Base-by-base conservation (phyloP, 2,329 filamentous ascomycete species). In the Parasarocladium wereldwijsianum region DNA sequence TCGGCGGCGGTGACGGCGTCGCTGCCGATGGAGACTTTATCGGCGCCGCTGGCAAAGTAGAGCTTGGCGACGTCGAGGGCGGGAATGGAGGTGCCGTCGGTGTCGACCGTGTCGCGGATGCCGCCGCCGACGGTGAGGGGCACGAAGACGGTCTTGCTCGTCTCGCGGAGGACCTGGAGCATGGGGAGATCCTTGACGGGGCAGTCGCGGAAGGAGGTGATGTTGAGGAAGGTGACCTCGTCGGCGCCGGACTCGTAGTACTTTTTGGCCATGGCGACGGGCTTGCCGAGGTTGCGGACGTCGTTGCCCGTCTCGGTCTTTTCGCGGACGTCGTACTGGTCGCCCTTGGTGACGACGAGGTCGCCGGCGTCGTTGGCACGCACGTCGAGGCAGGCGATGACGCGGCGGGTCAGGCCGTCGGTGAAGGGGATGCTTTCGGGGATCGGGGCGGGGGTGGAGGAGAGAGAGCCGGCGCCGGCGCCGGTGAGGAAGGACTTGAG, bases 241-340 rank as follows among this genome's bases (percentile, higher is more conserved):
- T 98, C 90, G 9, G 90, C 86, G 35, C 90, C 90, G 57, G 93
- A 84, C 47, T 92, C 78, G 62, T 96, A 98, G 63, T 98, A 98
- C 45, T 72, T 75, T 54, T 73, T 74, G 7, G 90, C 90, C 70
- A 98, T 81, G 40, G 93, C 85, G 28, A 98, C 86, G 2, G 90
- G 90, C 56, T 98, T 98, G 40, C 90, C 90, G 4, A 98, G 66
- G 53, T 87, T 98, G 38, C 90, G 76, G 20, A 98, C 86, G 41
- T 49, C 49, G 32, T 70, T 64, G 34, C 63, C 62, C 10, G 58
- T 63, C n/a, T n/a, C n/a, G 14, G 63, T 62, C 56, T 94, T 94
- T 47, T 96, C 90, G 18, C 90, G 81, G 6, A 98, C 90, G 46
- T 98, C 90, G 58, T 98, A 98, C 54, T 96, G 87, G 55, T 98